These are phyloP conservation scores for Kwoniella pini DNA, from an alignment of 768 basidiomycete species.

Conservation along the genomic window DNA sequence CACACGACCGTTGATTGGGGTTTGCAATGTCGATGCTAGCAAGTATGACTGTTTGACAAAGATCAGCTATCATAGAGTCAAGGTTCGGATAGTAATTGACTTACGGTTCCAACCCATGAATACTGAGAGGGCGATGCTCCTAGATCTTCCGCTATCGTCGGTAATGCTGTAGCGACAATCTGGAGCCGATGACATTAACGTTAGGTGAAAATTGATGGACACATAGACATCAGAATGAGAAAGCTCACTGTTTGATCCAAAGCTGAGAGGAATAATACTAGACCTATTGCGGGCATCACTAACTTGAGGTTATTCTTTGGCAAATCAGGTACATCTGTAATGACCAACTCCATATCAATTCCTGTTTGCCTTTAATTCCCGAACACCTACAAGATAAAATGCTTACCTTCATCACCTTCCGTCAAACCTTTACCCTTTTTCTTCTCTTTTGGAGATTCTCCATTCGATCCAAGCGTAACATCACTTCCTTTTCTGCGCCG, in stretches of 20 bases:
- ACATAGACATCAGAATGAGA: too few species aligned
- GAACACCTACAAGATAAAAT: neutral
- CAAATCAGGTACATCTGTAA: slow-evolving; percentile 42
- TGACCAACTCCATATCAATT: neutral
- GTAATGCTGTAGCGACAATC: slow-evolving; percentile 45
- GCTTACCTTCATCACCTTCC: slow-evolving; percentile 33
- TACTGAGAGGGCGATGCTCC: slow-evolving; percentile 45
- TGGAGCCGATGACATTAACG: too few species aligned
- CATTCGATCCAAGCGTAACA: neutral
- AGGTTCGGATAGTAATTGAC: neutral
- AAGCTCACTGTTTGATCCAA: slow-evolving; percentile 35
- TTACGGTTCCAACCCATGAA: slow-evolving; percentile 48
- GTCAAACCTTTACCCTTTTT: slow-evolving; percentile 29
- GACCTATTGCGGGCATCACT: slow-evolving; percentile 41
- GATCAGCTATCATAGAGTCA: neutral
- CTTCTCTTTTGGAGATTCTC: neutral
- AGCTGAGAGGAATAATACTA: slow-evolving; percentile 37
- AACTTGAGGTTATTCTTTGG: slow-evolving; percentile 44
- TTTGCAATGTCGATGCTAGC: slow-evolving; percentile 31
- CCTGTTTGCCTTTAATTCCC: too few species aligned
- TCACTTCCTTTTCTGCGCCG: slow-evolving; percentile 8
- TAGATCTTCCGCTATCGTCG: slow-evolving; percentile 44
- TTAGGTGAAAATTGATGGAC: too few species aligned
- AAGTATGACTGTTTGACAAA: slow-evolving; percentile 24
- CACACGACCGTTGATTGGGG: slow-evolving; percentile 42